Evolutionary conservation across 202 grass and related monocot species (phyloP).

Genomic region (Sporobolus alterniflorus): DNA sequence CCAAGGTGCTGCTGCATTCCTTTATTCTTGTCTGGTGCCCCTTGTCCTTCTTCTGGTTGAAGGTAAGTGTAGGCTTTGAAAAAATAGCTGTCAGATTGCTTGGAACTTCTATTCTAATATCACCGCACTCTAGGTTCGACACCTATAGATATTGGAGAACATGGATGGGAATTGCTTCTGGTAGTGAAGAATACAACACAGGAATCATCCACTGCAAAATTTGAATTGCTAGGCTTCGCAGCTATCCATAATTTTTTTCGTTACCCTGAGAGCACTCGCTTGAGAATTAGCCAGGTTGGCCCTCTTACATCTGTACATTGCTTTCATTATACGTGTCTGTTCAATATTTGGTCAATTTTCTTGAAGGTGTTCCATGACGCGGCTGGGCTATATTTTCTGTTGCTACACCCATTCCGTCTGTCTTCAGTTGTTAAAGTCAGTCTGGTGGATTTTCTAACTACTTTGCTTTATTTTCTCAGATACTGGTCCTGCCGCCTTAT

Average conservation of each 20-base stretch:
- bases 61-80: slow-evolving; percentile 56
- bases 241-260: slow-evolving; percentile 84
- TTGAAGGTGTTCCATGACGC: background rate
- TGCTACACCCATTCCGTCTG: background rate
- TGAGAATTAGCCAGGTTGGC: slow-evolving; percentile 88
- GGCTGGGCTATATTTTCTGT: background rate
- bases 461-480: slow-evolving; percentile 53
- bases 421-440: background rate
- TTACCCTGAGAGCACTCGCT: slow-evolving; percentile 79
- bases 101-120: slow-evolving; percentile 14
- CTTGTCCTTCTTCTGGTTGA: slow-evolving; percentile 96
- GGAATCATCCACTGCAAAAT: slow-evolving; percentile 33
- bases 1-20: slow-evolving; percentile 70
- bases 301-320: slow-evolving; percentile 6
- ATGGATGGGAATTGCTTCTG: slow-evolving; percentile 89
- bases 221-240: slow-evolving; percentile 77
- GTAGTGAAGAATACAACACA: slow-evolving; percentile 54
- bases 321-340: background rate
- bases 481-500: slow-evolving; percentile 86
- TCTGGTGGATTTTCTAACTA: slow-evolving; percentile 14
- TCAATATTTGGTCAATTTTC: slow-evolving; percentile 2
- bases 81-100: slow-evolving; percentile 27
- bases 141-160: slow-evolving; percentile 85
- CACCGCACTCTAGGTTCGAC: slow-evolving; percentile 64
- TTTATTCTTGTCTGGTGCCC: slow-evolving; percentile 83